Evolutionary conservation across 306 rosid genomes (phyloP).

Genomic region (Begonia peltatifolia): DNA sequence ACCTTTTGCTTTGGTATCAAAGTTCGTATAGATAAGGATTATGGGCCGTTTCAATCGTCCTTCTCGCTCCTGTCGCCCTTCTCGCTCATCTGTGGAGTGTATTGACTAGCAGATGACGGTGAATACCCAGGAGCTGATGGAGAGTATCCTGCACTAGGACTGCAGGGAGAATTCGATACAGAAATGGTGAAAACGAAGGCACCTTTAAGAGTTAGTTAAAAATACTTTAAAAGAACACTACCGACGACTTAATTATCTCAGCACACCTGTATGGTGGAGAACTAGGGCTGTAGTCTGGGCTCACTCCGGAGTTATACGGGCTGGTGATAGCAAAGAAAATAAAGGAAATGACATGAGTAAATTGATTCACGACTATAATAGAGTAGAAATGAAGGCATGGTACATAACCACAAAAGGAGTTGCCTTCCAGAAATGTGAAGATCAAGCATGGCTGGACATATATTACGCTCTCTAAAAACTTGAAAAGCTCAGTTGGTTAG

Average conservation of each 20-base stretch:
- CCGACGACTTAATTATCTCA: background rate
- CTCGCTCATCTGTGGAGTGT: constrained; percentile 70
- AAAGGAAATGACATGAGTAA: background rate
- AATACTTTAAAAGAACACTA: too few species aligned
- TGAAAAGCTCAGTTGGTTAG: too few species aligned
- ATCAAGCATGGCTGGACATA: too few species aligned
- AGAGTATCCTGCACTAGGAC: constrained; percentile 96
- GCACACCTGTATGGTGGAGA: constrained; percentile 81
- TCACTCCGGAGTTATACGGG: constrained; percentile 75
- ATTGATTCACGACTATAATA: background rate
- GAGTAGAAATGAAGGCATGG: too few species aligned
- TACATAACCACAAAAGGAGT: too few species aligned
- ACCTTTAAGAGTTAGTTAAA: background rate
- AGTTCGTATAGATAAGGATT: too few species aligned
- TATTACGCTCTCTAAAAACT: too few species aligned
- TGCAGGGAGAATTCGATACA: constrained; percentile 14
- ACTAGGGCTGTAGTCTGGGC: constrained; percentile 86
- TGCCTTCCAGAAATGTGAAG: too few species aligned
- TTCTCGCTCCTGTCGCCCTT: constrained; percentile 34
- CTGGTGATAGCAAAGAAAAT: constrained; percentile 20
- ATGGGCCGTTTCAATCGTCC: constrained; percentile 33
- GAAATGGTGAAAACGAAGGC: background rate
- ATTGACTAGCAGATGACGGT: constrained; percentile 88
- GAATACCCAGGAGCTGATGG: constrained; percentile 99
- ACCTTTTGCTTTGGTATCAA: too few species aligned